Conservation (phyloP, 2,329 filamentous ascomycete genomes). For the Trichothecium roseum region DNA sequence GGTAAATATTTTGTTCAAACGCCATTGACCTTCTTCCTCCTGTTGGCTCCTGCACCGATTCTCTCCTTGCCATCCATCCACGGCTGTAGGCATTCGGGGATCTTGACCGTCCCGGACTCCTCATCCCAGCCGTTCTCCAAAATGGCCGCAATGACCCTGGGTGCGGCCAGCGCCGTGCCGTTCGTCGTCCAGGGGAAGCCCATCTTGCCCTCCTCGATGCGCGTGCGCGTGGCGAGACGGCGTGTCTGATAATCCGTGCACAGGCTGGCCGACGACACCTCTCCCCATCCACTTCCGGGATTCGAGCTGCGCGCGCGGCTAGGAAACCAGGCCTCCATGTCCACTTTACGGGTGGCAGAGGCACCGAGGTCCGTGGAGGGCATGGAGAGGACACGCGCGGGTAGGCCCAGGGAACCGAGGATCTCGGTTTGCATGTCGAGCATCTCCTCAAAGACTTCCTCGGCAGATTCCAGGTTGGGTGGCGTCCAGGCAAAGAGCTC, state of each 20-base stretch:
- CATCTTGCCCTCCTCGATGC: conserved; percentile 41
- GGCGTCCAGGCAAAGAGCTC: conserved; percentile 92
- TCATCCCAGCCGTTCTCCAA: conserved; percentile 88
- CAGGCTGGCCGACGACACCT: conserved; percentile 81
- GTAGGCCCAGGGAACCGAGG: conserved; percentile 62
- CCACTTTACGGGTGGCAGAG: conserved; percentile 74
- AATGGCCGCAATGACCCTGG: conserved; percentile 77
- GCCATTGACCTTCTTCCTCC: conserved; percentile 15
- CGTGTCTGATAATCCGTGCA: conserved; percentile 93
- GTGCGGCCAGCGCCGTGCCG: conserved; percentile 86
- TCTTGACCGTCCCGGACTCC: conserved; percentile 49
- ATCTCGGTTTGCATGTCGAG: conserved; percentile 80
- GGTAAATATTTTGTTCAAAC: no score
- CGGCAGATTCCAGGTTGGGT: conserved; percentile 38
- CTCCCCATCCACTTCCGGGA: conserved; percentile 62
- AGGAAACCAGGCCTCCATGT: conserved; percentile 93
- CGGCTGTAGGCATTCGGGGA: conserved; percentile 69
- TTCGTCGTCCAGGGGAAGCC: conserved; percentile 85
- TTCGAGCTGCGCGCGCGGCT: conserved; percentile 45
- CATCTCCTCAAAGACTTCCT: conserved; percentile 71
- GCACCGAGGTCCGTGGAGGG: conserved; percentile 81
- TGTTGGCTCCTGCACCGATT: conserved; percentile 37
- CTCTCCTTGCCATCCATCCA: conserved; percentile 73
- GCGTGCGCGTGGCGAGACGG: conserved; percentile 66
- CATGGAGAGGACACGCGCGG: conserved; percentile 89